Evolutionary conservation across 768 basidiomycete species (phyloP), one percentile per base, ranked within the genome.

Genomic region (Pleurotus cornucopiae): DNA sequence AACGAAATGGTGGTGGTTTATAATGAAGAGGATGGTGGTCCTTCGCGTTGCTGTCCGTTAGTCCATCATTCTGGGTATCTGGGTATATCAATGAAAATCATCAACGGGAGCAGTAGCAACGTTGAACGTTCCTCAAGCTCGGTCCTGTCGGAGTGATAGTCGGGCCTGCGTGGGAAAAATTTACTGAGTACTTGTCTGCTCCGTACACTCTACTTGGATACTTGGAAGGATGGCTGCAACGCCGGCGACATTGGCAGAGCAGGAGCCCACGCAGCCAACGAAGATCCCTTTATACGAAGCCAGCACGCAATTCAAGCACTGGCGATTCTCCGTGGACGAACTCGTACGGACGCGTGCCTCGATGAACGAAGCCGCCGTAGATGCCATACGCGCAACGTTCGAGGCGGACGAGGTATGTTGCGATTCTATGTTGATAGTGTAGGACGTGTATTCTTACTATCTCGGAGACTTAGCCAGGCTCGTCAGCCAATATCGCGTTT

Each of bases 221-320:
- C 20, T n/a, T 26, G 14, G 21, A 21, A 38, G 20, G 49, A 54
- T 60, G 59, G 46, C 48, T 12, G 25, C 58, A 12, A 30, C 59
- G 23, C 46, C 55, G 46, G 39, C 39, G 45, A 57, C 49, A 56
- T 34, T 3, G 30, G 11, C 30, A 34, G 60, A 16, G 1, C 34
- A 11, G 11, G 26, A n/a, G 5, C 38, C 34, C 6, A 16, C 49
- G 1, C 14, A 20, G 20, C 58, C 63, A 54, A 38, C 56, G 54
- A 72, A 73, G 67, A 71, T 58, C 56, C 73, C 88, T 0, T 66
- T 90, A 2, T 94, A 91, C 62, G 83, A 92, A 63, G 81, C 77
- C 40, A 90, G 89, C 62, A 90, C 89, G 0, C 91, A 94, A 64
- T 91, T 76, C 71, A 83, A 76, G 55, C 85, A 94, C 67, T 99